phyloP scores from a whole-genome alignment of 1,139 yeast genomes.

The Blastobotrys indianensis region DNA sequence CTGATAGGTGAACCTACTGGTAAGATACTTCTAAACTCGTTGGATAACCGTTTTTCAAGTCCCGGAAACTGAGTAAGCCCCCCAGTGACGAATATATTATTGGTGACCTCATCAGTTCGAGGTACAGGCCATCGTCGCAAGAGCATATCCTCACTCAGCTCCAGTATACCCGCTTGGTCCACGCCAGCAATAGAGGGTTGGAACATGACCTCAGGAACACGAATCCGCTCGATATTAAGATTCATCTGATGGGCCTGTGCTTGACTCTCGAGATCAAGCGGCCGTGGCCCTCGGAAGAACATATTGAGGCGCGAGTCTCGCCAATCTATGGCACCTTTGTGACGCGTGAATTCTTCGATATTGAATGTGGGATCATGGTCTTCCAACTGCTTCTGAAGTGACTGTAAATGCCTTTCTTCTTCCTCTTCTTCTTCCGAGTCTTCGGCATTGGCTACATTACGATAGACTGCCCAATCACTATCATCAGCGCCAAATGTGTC shows the following conservation, averaged over 20 bases:
- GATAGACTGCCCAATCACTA: slow-evolving; percentile 90
- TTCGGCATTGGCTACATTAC: slow-evolving; percentile 70
- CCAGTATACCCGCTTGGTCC: slow-evolving; percentile 89
- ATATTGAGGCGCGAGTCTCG: slow-evolving; percentile 70
- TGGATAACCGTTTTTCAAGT: slow-evolving; percentile 55
- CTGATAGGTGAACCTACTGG: slow-evolving; percentile 63
- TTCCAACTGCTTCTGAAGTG: slow-evolving; percentile 67
- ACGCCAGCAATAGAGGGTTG: slow-evolving; percentile 95
- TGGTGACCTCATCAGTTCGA: slow-evolving; percentile 31
- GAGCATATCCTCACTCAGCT: slow-evolving; percentile 64
- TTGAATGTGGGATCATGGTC: slow-evolving; percentile 81
- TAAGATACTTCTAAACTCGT: slow-evolving; percentile 62
- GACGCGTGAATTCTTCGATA: slow-evolving; percentile 70
- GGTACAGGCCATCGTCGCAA: slow-evolving; percentile 54
- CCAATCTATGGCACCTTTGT: slow-evolving; percentile 76
- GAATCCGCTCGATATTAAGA: slow-evolving; percentile 79
- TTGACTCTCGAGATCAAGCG: slow-evolving; percentile 54
- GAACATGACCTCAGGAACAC: slow-evolving; percentile 87
- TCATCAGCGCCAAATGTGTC: slow-evolving; percentile 96
- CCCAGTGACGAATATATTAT: slow-evolving; percentile 75
- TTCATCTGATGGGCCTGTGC: slow-evolving; percentile 85
- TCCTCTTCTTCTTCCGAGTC: slow-evolving; percentile 73
- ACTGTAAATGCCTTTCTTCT: slow-evolving; percentile 57
- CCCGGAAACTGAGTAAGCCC: slow-evolving; percentile 69
- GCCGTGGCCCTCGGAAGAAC: slow-evolving; percentile 84